Conservation (phyloP, 78 protist species). For the Monocercomonoides exilis region DNA sequence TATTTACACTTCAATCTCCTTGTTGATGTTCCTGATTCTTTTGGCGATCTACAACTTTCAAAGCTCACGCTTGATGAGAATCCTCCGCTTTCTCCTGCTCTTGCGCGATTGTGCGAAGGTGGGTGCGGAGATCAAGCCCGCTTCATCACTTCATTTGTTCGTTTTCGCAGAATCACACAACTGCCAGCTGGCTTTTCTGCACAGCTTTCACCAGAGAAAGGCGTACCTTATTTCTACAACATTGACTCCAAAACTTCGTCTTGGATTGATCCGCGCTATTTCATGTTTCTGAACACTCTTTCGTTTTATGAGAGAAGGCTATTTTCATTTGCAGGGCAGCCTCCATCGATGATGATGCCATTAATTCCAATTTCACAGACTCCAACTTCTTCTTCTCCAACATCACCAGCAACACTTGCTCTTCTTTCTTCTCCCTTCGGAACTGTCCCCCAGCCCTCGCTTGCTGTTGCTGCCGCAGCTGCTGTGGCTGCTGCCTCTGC, state of each 20-base stretch:
- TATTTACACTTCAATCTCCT: neutral
- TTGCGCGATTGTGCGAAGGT: neutral
- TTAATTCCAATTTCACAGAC: too few relatives aligned
- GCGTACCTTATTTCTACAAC: neutral
- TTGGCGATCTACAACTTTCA: neutral
- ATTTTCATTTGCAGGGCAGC: neutral
- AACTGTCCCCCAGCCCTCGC: neutral
- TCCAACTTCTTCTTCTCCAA: too few relatives aligned
- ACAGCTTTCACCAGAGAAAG: neutral
- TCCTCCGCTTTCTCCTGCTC: neutral
- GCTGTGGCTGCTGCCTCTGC: too few relatives aligned
- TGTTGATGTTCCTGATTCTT: neutral
- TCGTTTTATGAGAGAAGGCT: neutral
- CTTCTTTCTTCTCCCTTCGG: too few relatives aligned
- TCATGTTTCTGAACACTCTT: neutral
- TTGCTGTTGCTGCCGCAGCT: too few relatives aligned
- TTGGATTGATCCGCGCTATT: slow-evolving; percentile 7
- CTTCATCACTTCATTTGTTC: neutral
- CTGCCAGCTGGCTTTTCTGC: neutral
- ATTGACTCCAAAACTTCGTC: neutral
- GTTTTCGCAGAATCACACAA: neutral
- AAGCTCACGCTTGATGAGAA: neutral
- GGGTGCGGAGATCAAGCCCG: neutral
- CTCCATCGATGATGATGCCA: neutral
- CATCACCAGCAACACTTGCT: neutral